Conservation (phyloP, 225 moss, liverwort and hornwort species). For the Straminergon stramineum region DNA sequence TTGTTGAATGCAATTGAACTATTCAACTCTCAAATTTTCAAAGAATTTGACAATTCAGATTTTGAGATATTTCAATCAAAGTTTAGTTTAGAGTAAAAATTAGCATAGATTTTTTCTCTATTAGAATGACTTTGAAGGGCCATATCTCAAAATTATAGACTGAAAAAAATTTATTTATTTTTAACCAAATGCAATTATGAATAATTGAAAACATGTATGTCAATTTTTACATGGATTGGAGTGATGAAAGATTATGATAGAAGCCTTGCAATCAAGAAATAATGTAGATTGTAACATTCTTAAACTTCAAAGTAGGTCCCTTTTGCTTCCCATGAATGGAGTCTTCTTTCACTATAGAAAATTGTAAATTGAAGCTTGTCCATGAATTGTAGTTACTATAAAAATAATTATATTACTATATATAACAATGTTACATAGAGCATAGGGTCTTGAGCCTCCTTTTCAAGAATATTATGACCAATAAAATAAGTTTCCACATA, state of each 20-base stretch:
- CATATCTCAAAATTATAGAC: not conserved
- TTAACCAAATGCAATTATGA: not conserved
- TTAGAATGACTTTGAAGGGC: fast-evolving
- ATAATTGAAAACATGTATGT: not conserved
- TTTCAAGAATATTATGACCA: not conserved
- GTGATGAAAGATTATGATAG: not conserved
- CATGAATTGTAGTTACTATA: not conserved
- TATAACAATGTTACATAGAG: not conserved
- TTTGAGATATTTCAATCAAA: not conserved
- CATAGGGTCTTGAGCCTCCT: not conserved
- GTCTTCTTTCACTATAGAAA: not conserved
- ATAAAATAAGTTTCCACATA: not conserved
- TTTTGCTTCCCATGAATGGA: not conserved
- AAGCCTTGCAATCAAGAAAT: not conserved
- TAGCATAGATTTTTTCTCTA: fast-evolving
- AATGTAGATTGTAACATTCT: not conserved
- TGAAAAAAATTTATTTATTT: not conserved
- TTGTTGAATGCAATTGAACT: not conserved
- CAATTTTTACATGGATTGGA: not conserved
- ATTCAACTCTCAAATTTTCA: not conserved
- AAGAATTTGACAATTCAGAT: fast-evolving
- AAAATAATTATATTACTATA: not conserved
- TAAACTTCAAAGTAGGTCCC: not conserved
- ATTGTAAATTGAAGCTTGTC: not conserved
- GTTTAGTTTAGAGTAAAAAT: not conserved